Conservation (phyloP, 257 asterid species). For the Nicotiana sylvestris region DNA sequence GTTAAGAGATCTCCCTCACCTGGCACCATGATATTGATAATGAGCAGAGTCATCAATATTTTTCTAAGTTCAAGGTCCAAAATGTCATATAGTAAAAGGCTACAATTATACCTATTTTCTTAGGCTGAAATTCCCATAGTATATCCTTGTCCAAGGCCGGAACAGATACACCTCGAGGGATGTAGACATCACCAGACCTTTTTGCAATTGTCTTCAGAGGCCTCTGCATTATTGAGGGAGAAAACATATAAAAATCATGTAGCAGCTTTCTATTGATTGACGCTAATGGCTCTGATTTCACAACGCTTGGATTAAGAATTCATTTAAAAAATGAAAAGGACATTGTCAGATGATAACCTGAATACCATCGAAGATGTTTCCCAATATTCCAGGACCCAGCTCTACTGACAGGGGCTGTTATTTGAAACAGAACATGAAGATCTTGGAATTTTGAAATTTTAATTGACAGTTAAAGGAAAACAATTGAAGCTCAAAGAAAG, state of each 20-base stretch:
- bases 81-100: neutral
- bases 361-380: conserved; percentile 94
- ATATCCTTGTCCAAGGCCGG: conserved; percentile 96
- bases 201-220: conserved; percentile 93
- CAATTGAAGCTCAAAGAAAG: neutral
- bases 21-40: conserved; percentile 28
- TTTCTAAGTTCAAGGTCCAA: neutral
- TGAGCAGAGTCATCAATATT: neutral
- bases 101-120: conserved; percentile 58
- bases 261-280: neutral
- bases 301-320: neutral
- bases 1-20: conserved; percentile 96
- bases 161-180: conserved; percentile 99
- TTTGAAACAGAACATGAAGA: neutral
- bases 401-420: conserved; percentile 94
- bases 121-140: conserved; percentile 95
- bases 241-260: neutral
- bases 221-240: conserved; percentile 53
- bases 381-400: conserved; percentile 95
- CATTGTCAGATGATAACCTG: conserved; percentile 49
- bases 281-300: neutral
- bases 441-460: neutral
- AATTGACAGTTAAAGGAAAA: neutral
- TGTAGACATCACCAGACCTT: conserved; percentile 96
- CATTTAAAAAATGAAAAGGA: neutral